These are phyloP conservation scores for Boletus albobrunnescens DNA, from an alignment of 1,284 basidiomycete species.

Conservation along the genomic window DNA sequence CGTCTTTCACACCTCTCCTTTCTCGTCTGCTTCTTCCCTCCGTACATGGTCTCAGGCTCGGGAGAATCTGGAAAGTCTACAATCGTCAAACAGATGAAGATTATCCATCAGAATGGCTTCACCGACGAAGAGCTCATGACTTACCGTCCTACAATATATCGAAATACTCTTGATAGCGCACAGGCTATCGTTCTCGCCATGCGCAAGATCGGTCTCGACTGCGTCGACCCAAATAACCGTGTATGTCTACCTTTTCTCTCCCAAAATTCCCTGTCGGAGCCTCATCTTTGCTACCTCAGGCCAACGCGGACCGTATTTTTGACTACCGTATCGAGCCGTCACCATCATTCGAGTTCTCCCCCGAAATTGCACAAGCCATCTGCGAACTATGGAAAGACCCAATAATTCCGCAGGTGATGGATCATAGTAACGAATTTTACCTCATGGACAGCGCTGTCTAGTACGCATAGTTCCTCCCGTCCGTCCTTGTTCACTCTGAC, in stretches of 20 bases:
- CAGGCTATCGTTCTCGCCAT: conserved; percentile 89
- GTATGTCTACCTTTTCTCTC: conserved; percentile 29
- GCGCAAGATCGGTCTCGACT: conserved; percentile 86
- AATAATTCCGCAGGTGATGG: conserved; percentile 82
- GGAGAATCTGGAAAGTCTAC: conserved; percentile 89
- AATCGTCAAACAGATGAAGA: conserved; percentile 99
- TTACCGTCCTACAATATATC: conserved; percentile 80
- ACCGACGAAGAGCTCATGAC: conserved; percentile 74
- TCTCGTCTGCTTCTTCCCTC: neutral
- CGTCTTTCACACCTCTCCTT: conserved; percentile 5
- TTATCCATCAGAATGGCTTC: conserved; percentile 95
- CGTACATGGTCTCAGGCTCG: conserved; percentile 39
- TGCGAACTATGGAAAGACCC: conserved; percentile 88
- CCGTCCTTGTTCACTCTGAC: conserved; percentile 1
- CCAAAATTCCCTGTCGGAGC: neutral
- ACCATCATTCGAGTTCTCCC: conserved; percentile 46
- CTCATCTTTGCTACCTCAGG: conserved; percentile 29
- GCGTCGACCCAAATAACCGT: conserved; percentile 71
- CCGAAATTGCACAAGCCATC: conserved; percentile 75
- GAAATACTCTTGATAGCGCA: conserved; percentile 85
- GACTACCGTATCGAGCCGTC: conserved; percentile 48
- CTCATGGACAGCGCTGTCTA: conserved; percentile 95
- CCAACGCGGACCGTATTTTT: conserved; percentile 59
- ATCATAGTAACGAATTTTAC: conserved; percentile 87
- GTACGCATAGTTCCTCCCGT: conserved; percentile 43